Evolutionary conservation across 1,284 basidiomycete genomes (phyloP), one percentile per base, ranked within the genome.

Genomic region (Melampsora abietis-canadensis): DNA sequence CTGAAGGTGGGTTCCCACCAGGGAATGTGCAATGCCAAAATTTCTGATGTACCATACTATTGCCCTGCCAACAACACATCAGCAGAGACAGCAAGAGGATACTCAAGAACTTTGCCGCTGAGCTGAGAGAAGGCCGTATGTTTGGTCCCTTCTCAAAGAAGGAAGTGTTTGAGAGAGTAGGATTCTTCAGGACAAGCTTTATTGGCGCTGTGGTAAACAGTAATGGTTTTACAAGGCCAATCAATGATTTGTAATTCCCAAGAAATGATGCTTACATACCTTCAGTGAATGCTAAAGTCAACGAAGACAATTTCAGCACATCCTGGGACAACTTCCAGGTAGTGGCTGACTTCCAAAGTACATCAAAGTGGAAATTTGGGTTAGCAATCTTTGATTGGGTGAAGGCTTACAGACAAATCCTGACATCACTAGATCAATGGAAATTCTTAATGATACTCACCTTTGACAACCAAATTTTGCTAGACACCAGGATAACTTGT

Each of bases 351-450:
- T 17, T 40, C 24, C 46, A 47, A 5, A 21, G 24, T 5, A 2
- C 19, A 17, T 2, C 40, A 66, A 8, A 10, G 4, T 7, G 14
- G 14, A 15, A 21, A n/a, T 2, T 63, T 2, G 10, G 8, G 8
- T 63, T 14, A n/a, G 31, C 21, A 7, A 37, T 31, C 19, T 63
- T n/a, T 4, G 19, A 68, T 10, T 68, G 47, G 66, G 66, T 17
- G 7, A 59, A 68, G 48, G 66, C 66, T 2, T 68, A 68, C 27
- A 12, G 64, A 7, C 64, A 66, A 14, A 47, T 66, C 46, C 64
- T n/a, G 27, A 66, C 64, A 1, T 15, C 19, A 4, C 19, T 4
- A n/a, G 19, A 65, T 7, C 63, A 65, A 24, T 65, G 63, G 63
- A 31, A 2, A 37, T 65, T 46, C 44, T 37, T 65, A 4, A 40